phyloP scores from a whole-genome alignment of 225 moss, liverwort and hornwort genomes.

The Rhytidiadelphus loreus region DNA sequence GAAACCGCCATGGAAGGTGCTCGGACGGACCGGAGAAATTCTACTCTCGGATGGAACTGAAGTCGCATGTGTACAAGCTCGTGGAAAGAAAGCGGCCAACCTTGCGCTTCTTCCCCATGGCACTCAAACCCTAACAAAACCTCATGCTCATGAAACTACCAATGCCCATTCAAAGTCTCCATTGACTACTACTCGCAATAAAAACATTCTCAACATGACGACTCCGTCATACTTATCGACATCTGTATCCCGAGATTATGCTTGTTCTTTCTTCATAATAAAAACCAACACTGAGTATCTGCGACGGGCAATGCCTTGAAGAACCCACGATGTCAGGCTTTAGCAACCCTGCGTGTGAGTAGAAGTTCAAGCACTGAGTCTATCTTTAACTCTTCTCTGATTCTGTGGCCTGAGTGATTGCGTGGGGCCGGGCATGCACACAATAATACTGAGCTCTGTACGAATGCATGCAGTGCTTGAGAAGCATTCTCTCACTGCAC shows the following conservation, averaged over 20 bases:
- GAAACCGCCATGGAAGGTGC: not conserved
- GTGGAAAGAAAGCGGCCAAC: not conserved
- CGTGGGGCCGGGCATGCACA: not conserved
- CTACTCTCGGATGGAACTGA: not conserved
- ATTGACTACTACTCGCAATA: not conserved
- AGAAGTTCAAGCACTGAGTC: not conserved
- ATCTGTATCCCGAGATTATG: not conserved
- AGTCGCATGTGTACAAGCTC: not conserved
- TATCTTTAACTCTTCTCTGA: not conserved
- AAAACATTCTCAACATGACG: not conserved
- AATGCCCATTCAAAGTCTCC: not conserved
- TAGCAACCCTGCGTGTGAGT: not conserved
- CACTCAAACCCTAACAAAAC: constrained; percentile 4
- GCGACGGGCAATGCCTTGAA: not conserved
- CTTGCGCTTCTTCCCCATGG: not conserved
- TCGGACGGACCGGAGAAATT: not conserved
- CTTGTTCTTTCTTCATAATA: not conserved
- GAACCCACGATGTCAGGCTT: not conserved
- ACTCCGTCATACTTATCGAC: not conserved
- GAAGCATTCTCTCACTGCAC: not conserved
- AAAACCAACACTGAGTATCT: not conserved
- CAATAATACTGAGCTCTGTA: not conserved
- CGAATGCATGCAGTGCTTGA: not conserved
- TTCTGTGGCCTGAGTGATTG: not conserved
- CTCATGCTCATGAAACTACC: not conserved